phyloP scores from a whole-genome alignment of 164 flowering plant species.

The Brasenia schreberi region DNA sequence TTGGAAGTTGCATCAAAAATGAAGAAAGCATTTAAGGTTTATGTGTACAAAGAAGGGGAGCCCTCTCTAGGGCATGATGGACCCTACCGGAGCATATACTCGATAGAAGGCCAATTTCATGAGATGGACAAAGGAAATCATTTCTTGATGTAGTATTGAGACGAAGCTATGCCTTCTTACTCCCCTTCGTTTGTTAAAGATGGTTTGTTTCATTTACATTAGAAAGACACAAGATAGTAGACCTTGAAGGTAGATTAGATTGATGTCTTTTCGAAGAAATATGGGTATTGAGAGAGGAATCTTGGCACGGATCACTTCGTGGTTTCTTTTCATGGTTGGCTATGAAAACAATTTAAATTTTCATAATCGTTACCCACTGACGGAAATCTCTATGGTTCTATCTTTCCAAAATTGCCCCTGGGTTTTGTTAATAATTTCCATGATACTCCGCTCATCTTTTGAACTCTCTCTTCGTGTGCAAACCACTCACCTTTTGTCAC shows the following conservation, averaged over 20 bases:
- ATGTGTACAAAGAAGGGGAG: conserved; percentile 61
- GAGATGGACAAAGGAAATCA: conserved; percentile 28
- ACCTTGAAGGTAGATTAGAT: conserved; percentile 25
- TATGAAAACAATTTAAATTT: conserved; percentile 5
- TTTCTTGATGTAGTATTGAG: conserved; percentile 23
- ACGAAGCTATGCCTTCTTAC: conserved; percentile 31
- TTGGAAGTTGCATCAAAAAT: conserved; percentile 61
- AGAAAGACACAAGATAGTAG: conserved; percentile 16
- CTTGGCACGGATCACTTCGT: conserved; percentile 52
- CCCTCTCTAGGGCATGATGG: conserved; percentile 54
- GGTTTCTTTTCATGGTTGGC: conserved; percentile 61
- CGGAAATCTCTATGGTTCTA: not conserved
- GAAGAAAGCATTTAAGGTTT: conserved; percentile 53
- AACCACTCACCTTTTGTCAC: too few species aligned
- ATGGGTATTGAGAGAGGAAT: conserved; percentile 42
- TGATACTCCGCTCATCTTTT: too few species aligned
- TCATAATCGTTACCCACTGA: not conserved
- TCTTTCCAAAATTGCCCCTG: too few species aligned
- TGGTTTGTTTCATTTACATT: conserved; percentile 22
- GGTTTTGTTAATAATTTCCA: too few species aligned
- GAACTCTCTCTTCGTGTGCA: too few species aligned
- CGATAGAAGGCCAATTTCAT: conserved; percentile 53
- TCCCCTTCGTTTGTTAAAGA: conserved; percentile 34
- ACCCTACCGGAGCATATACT: conserved; percentile 57
- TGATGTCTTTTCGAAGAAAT: conserved; percentile 16